These are phyloP conservation scores for Letharia lupina DNA, from an alignment of 495 filamentous ascomycete species.

Conservation along the genomic window DNA sequence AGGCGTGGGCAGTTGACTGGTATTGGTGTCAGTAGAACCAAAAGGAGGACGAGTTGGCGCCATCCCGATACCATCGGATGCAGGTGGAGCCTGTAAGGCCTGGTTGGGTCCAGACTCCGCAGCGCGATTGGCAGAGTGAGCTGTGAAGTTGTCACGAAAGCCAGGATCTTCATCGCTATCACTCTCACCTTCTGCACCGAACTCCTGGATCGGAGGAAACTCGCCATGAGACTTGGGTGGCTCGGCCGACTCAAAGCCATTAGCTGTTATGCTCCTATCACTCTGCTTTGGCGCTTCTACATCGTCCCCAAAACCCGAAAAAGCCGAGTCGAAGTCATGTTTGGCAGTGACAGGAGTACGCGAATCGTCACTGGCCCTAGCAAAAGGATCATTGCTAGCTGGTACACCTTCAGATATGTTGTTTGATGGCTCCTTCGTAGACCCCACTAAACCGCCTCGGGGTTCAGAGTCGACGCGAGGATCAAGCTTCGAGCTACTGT, in stretches of 20 bases:
- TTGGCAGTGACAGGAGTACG: constrained; percentile 49
- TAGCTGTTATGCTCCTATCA: constrained; percentile 27
- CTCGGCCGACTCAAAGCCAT: constrained; percentile 32
- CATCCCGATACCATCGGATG: constrained; percentile 21
- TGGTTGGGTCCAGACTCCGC: constrained; percentile 28
- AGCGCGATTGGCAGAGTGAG: constrained; percentile 52
- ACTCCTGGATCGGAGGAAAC: constrained; percentile 87
- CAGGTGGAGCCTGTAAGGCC: constrained; percentile 27
- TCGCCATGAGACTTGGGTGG: constrained; percentile 43
- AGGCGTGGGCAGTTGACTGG: constrained; percentile 39
- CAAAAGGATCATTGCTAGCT: constrained; percentile 43
- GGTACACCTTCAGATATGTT: not conserved
- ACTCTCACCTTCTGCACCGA: constrained; percentile 65
- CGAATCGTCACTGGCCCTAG: constrained; percentile 40
- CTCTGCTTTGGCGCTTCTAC: constrained; percentile 41
- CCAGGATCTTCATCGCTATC: constrained; percentile 75
- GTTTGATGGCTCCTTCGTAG: not conserved
- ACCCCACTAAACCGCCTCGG: not conserved
- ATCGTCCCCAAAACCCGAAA: constrained; percentile 52
- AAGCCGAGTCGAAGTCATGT: constrained; percentile 69
- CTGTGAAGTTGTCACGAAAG: constrained; percentile 88
- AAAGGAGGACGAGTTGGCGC: constrained; percentile 22
- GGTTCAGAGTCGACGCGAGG: constrained; percentile 20
- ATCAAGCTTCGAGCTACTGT: constrained; percentile 21
- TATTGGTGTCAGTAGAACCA: constrained; percentile 22